These are phyloP conservation scores for Chaetomium cochliodes DNA, from an alignment of 495 filamentous ascomycete species.

Conservation along the genomic window DNA sequence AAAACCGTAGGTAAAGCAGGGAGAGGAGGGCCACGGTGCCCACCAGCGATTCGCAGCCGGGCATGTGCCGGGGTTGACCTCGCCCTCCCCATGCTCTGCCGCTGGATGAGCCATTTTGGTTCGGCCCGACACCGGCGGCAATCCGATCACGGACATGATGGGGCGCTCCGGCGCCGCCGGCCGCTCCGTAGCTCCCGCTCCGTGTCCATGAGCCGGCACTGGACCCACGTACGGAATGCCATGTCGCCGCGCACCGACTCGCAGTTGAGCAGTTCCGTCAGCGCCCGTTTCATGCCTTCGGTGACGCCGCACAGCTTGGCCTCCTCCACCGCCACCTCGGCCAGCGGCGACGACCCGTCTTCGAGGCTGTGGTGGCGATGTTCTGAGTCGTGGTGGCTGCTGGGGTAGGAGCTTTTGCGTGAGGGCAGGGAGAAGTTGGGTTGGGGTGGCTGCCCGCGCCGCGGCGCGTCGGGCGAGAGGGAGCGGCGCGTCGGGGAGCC, in stretches of 20 bases:
- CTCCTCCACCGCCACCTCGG: slow-evolving; percentile 53
- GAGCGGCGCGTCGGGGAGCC: slow-evolving; percentile 34
- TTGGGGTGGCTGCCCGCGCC: slow-evolving; percentile 17
- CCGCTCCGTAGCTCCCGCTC: slow-evolving; percentile 58
- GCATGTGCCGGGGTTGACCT: no score
- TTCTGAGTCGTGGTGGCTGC: not conserved
- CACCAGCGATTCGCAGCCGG: not conserved
- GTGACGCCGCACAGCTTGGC: slow-evolving; percentile 58
- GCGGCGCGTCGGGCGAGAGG: slow-evolving; percentile 13
- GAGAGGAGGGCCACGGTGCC: not conserved
- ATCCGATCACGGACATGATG: slow-evolving; percentile 2
- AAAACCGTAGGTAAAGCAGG: no score
- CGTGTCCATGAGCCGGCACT: slow-evolving; percentile 61
- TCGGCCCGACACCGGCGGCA: not conserved
- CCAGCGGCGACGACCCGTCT: slow-evolving; percentile 16
- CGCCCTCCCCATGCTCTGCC: not conserved
- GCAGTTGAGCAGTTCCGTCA: slow-evolving; percentile 67
- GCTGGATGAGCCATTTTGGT: not conserved
- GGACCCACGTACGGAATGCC: slow-evolving; percentile 61
- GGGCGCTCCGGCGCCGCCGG: slow-evolving; percentile 43
- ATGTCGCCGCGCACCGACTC: slow-evolving; percentile 54
- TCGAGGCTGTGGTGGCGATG: not conserved
- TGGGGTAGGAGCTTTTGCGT: slow-evolving; percentile 6
- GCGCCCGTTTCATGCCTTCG: slow-evolving; percentile 61
- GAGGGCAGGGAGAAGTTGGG: slow-evolving; percentile 35